phyloP scores from a whole-genome alignment of 768 basidiomycete genomes.

The Agaricus subrufescens region DNA sequence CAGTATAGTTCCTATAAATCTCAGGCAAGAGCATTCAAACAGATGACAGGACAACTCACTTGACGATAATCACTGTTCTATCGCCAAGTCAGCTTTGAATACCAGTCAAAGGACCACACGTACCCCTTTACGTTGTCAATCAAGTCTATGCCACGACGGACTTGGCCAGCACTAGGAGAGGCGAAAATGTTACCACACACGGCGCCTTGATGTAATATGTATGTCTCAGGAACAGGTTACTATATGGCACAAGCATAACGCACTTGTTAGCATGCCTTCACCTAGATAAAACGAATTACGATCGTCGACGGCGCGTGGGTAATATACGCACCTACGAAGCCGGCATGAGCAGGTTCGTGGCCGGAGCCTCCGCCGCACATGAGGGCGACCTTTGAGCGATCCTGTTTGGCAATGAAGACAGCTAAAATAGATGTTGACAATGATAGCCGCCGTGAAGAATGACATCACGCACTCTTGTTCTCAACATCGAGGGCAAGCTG shows the following conservation, averaged over 20 bases:
- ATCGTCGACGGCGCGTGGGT: neutral
- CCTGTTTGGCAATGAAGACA: slow-evolving; percentile 51
- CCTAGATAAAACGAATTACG: slow-evolving; percentile 32
- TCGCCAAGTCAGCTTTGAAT: neutral
- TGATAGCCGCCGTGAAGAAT: neutral
- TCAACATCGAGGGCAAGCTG: slow-evolving; percentile 62
- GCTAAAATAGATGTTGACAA: slow-evolving; percentile 34
- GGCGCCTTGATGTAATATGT: slow-evolving; percentile 35
- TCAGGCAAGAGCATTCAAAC: neutral
- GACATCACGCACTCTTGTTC: slow-evolving; percentile 54
- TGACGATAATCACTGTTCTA: slow-evolving; percentile 80
- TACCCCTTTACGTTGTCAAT: slow-evolving; percentile 71
- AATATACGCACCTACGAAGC: slow-evolving; percentile 65
- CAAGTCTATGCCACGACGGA: slow-evolving; percentile 74
- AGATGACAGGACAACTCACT: slow-evolving; percentile 36
- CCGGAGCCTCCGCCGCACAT: slow-evolving; percentile 85
- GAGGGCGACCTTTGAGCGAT: slow-evolving; percentile 66
- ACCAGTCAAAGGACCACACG: slow-evolving; percentile 13
- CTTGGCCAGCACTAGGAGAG: slow-evolving; percentile 83
- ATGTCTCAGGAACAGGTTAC: neutral
- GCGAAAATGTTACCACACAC: slow-evolving; percentile 91
- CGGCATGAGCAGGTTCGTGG: slow-evolving; percentile 89
- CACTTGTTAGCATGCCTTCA: slow-evolving; percentile 74
- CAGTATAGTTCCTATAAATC: slow-evolving; percentile 71
- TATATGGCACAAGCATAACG: neutral